These are phyloP conservation scores for Aspergillus sp. DNA, from an alignment of 2,329 filamentous ascomycete genomes.

Conservation along the genomic window DNA sequence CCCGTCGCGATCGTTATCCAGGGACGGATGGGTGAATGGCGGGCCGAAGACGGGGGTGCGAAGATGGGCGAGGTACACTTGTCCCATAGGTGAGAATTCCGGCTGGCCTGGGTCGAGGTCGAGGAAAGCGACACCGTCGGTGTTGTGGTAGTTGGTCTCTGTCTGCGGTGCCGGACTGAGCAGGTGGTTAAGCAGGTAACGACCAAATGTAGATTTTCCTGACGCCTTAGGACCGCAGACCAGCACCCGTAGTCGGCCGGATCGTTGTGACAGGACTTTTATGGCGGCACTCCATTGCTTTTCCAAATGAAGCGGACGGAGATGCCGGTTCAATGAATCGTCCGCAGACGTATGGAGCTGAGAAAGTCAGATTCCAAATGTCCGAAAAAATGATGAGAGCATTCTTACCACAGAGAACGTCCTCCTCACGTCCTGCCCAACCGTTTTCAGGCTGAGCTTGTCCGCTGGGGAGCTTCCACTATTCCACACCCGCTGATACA, in stretches of 20 bases:
- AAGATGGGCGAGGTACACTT: constrained; percentile 57
- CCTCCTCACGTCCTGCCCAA: constrained; percentile 27
- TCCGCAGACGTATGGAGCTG: constrained; percentile 45
- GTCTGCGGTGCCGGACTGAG: constrained; percentile 42
- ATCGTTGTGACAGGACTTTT: constrained; percentile 44
- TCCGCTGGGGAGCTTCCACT: constrained; percentile 34
- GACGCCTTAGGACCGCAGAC: constrained; percentile 57
- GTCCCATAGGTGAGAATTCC: constrained; percentile 60
- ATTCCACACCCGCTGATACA: constrained; percentile 57
- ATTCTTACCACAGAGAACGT: constrained; percentile 44
- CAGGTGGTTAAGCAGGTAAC: constrained; percentile 56
- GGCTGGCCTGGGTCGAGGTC: constrained; percentile 62
- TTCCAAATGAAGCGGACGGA: constrained; percentile 44
- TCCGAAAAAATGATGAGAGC: not conserved
- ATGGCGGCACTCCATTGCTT: constrained; percentile 46
- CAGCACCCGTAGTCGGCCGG: constrained; percentile 43
- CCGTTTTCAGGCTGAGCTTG: constrained; percentile 30
- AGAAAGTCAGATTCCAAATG: constrained; percentile 16
- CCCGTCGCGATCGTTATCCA: constrained; percentile 35
- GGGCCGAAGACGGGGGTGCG: constrained; percentile 55
- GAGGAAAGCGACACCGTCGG: constrained; percentile 52
- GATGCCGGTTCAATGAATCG: constrained; percentile 41
- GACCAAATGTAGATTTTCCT: constrained; percentile 62
- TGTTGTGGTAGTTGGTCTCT: constrained; percentile 29
- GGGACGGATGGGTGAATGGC: constrained; percentile 53